A percentile compares a stretch with the other conserved stretches of the same genome.
phyloP scores from a whole-genome alignment of 306 rosid genomes.

The Ceratonia siliqua region DNA sequence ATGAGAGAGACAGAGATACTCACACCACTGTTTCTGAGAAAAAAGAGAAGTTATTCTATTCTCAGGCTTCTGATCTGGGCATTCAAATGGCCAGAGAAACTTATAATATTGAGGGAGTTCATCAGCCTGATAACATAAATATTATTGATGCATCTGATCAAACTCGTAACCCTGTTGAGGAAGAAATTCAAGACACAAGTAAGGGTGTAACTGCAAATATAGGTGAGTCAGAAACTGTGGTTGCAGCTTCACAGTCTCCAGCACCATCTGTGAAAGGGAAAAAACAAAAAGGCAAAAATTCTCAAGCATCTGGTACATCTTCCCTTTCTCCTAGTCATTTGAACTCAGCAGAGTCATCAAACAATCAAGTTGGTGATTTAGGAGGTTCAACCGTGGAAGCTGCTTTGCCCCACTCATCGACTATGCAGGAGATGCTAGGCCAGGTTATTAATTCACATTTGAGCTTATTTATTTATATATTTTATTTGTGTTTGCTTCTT shows the following conservation, averaged over 20 bases:
- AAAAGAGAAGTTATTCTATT: conserved; percentile 65
- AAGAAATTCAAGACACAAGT: conserved; percentile 47
- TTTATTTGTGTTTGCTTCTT: conserved; percentile 17
- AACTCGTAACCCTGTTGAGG: conserved; percentile 30
- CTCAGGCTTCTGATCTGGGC: conserved; percentile 69
- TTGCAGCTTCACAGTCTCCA: conserved; percentile 46
- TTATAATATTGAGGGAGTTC: conserved; percentile 42
- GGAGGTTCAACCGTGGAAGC: conserved; percentile 47
- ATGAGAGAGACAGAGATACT: conserved; percentile 42
- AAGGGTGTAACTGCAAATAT: conserved; percentile 44
- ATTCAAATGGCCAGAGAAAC: conserved; percentile 66
- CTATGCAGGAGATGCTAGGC: conserved; percentile 59
- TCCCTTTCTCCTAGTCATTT: conserved; percentile 50
- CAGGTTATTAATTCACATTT: conserved; percentile 52
- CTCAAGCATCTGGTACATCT: conserved; percentile 52
- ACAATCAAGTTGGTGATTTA: conserved; percentile 49
- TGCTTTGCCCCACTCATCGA: conserved; percentile 53
- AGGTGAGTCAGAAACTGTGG: conserved; percentile 44
- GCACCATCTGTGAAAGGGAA: conserved; percentile 53
- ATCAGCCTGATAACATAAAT: conserved; percentile 37
- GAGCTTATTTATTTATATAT: background rate
- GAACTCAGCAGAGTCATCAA: conserved; percentile 50
- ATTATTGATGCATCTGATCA: conserved; percentile 37
- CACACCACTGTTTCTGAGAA: conserved; percentile 40
- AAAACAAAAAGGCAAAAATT: conserved; percentile 58